Evolutionary conservation across 2,329 filamentous ascomycete genomes (phyloP), one percentile per base, ranked within the genome.

Genomic region (Mollisia scopiformis): DNA sequence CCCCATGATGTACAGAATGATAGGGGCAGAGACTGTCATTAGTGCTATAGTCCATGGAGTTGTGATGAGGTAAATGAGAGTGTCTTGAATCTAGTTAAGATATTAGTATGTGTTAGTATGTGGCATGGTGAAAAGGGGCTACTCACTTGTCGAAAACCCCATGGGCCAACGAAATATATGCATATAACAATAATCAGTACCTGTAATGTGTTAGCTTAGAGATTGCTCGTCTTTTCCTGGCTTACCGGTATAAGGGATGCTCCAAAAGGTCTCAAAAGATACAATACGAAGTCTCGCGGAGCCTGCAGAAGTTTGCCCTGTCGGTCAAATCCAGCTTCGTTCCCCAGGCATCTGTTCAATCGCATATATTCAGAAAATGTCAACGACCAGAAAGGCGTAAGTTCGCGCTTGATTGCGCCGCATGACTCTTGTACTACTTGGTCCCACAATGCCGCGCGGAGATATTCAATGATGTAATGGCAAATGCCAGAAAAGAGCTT

Each of bases 331-430:
- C 41, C 59, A 11, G 25, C 30, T 25, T 43, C 43, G 19, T 51
- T 55, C 4, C 39, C 59, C 16, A 16, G 19, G 13, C 59, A 62
- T 41, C 55, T 39, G 41, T 55, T 43, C 28, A 31, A 51, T 13
- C 43, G 14, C 8, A 56, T 56, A 46, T 47, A 60, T 21, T 49
- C 25, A 10, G 25, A 21, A 2, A 19, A 8, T 8, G 23, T 8
- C 5, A 33, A 27, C 6, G 23, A 8, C 35, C 35, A 55, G n/a
- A 46, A 57, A 10, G 31, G 27, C 3, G 10, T 16, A 7, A 5
- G 6, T 14, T 41, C 53, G 5, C 6, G 37, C 37, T 19, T 43
- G 3, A 31, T 27, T 35, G 25, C 21, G 21, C 27, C 35, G 35
- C 58, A 60, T 13, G 52, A 33, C 16, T 56, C 19, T 10, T 43